Evolutionary conservation across 169 alveolate species (phyloP).

Genomic region (Plasmodium knowlesi): DNA sequence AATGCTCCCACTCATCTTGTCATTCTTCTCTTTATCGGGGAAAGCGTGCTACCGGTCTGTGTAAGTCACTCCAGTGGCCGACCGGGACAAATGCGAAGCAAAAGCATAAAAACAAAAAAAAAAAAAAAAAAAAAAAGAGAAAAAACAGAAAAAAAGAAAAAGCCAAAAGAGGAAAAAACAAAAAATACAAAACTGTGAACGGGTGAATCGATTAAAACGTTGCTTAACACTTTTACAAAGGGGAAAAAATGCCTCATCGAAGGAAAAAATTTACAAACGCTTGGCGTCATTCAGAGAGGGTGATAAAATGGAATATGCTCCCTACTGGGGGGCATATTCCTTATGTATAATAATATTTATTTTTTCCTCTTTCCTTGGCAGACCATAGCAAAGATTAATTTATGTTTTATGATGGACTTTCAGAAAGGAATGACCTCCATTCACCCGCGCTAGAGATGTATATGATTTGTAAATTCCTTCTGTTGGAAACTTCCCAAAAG

Average conservation of each 20-base stretch:
- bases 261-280: background rate
- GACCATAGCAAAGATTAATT: background rate
- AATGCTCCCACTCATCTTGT: constrained; percentile 16
- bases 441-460: background rate
- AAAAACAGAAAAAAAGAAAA: background rate
- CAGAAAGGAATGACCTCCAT: background rate
- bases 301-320: background rate
- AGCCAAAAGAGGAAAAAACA: background rate
- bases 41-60: background rate
- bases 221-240: background rate
- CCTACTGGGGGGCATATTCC: background rate
- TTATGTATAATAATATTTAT: no score
- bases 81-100: background rate
- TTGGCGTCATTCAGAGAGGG: background rate
- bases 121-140: background rate
- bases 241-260: background rate
- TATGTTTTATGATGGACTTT: background rate
- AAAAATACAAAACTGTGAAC: background rate
- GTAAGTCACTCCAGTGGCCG: background rate
- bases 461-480: background rate
- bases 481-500: background rate
- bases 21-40: background rate
- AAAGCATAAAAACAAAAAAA: background rate
- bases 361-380: background rate
- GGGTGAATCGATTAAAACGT: background rate